Evolutionary conservation across 2,329 filamentous ascomycete species (phyloP).

Genomic region (Cladosporium sphaerospermum): DNA sequence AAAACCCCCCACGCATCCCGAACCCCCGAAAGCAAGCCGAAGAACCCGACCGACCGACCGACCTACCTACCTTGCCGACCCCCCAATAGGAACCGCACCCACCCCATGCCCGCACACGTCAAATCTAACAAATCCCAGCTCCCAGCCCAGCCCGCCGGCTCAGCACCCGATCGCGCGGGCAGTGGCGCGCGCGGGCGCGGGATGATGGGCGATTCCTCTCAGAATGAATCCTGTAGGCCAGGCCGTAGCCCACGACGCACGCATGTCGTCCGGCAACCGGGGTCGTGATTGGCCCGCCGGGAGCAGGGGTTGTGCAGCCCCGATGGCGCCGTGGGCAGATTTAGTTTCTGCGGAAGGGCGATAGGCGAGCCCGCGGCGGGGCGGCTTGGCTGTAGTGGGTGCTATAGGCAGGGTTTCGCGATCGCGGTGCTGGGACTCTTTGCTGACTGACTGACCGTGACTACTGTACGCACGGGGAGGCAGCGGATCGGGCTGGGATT

Average conservation of each 20-base stretch:
- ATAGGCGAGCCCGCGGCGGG: background rate
- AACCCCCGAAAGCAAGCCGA: too few relatives aligned
- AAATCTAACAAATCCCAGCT: too few relatives aligned
- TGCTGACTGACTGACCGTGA: background rate
- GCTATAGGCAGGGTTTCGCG: background rate
- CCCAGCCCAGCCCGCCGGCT: too few relatives aligned
- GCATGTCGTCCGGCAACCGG: too few relatives aligned
- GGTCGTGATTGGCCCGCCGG: constrained; percentile 1
- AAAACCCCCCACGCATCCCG: too few relatives aligned
- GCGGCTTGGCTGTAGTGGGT: background rate
- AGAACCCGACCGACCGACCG: too few relatives aligned
- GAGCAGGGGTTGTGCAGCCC: constrained; percentile 5
- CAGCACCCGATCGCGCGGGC: constrained; percentile 8
- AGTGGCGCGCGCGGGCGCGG: background rate
- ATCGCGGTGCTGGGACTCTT: background rate
- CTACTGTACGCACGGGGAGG: background rate
- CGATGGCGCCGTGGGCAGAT: background rate
- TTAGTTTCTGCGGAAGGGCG: background rate
- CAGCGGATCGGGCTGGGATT: background rate
- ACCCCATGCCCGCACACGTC: too few relatives aligned
- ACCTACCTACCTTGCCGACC: too few relatives aligned
- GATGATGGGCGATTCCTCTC: background rate
- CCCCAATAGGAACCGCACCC: too few relatives aligned
- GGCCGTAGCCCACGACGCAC: too few relatives aligned
- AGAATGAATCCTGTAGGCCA: too few relatives aligned